Percentiles rank a stretch among this genome's conserved stretches.
phyloP scores from a whole-genome alignment of 805 yeast species.

The Cephaloascus albidus region DNA sequence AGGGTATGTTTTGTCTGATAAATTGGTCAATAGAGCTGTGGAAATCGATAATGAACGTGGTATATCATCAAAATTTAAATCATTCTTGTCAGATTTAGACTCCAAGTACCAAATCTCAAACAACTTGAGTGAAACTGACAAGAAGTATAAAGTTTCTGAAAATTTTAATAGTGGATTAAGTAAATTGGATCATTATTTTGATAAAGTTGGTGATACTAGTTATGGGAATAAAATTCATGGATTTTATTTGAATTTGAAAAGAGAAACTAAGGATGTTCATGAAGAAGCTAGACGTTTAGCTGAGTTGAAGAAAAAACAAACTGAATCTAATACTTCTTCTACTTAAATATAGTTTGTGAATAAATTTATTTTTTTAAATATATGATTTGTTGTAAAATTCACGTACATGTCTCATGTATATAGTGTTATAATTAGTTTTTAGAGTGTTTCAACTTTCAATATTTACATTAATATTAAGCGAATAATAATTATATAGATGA shows the following conservation, averaged over 20 bases:
- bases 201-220: constrained; percentile 32
- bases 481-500: too few relatives aligned
- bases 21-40: constrained; percentile 49
- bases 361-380: too few relatives aligned
- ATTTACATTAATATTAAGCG: too few relatives aligned
- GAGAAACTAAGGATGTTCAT: constrained; percentile 57
- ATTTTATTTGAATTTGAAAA: constrained; percentile 47
- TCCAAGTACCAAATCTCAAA: constrained; percentile 51
- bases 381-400: too few relatives aligned
- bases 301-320: constrained; percentile 32
- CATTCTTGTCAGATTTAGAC: constrained; percentile 47
- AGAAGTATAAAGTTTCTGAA: constrained; percentile 24
- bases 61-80: constrained; percentile 42
- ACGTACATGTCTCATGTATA: too few relatives aligned
- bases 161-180: constrained; percentile 21
- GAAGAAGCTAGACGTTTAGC: constrained; percentile 67
- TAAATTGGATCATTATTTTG: constrained; percentile 34
- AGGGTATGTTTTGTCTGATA: constrained; percentile 65
- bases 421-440: too few relatives aligned
- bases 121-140: constrained; percentile 31
- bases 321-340: too few relatives aligned
- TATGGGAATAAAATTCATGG: constrained; percentile 52
- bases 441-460: too few relatives aligned
- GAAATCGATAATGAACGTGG: constrained; percentile 62
- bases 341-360: too few relatives aligned